phyloP scores from a whole-genome alignment of 1,284 basidiomycete genomes.

The Irpex rosettiformis region DNA sequence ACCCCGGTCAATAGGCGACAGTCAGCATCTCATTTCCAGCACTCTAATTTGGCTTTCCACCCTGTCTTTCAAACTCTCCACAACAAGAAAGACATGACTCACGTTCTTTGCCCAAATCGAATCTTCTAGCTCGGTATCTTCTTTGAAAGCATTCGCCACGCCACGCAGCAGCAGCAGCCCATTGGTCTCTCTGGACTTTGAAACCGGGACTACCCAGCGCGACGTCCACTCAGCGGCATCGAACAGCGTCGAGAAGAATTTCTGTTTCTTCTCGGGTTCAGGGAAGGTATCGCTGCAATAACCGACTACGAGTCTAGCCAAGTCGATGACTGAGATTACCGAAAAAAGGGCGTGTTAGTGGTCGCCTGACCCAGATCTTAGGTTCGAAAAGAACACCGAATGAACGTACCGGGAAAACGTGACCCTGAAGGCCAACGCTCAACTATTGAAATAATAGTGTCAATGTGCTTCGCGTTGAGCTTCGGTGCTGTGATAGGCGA shows the following conservation, averaged over 20 bases:
- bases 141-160: slow-evolving; percentile 78
- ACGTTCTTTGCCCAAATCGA: slow-evolving; percentile 53
- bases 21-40: too few species aligned
- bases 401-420: slow-evolving; percentile 75
- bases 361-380: neutral
- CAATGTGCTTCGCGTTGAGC: slow-evolving; percentile 50
- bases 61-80: neutral
- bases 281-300: slow-evolving; percentile 54
- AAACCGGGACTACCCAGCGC: slow-evolving; percentile 49
- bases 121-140: slow-evolving; percentile 39
- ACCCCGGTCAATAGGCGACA: neutral
- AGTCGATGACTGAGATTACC: slow-evolving; percentile 75
- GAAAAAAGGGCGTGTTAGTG: neutral
- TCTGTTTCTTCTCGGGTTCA: slow-evolving; percentile 42
- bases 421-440: slow-evolving; percentile 78
- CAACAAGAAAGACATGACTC: slow-evolving; percentile 16
- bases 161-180: slow-evolving; percentile 81
- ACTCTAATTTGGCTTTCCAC: too few species aligned
- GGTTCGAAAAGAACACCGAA: neutral
- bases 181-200: slow-evolving; percentile 82
- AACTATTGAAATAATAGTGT: slow-evolving; percentile 63
- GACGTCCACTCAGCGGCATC: slow-evolving; percentile 66
- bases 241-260: slow-evolving; percentile 63
- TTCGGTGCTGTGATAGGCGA: slow-evolving; percentile 28
- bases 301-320: slow-evolving; percentile 76